These are phyloP conservation scores for Thalassiosira sp. DNA, from an alignment of 352 stramenopile species.

Conservation along the genomic window DNA sequence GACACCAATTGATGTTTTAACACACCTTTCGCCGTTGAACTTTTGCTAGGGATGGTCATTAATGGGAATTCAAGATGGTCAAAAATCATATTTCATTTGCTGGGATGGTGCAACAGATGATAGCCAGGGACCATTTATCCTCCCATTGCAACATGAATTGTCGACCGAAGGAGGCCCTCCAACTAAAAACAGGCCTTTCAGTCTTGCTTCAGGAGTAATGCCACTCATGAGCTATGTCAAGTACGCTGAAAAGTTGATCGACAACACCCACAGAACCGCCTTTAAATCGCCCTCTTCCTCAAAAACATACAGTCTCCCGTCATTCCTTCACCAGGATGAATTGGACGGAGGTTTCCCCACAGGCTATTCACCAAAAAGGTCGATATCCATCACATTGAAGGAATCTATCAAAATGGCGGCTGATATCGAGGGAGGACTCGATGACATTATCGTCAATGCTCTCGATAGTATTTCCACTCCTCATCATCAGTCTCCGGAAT, in stretches of 20 bases:
- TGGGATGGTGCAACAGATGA: conserved; percentile 72
- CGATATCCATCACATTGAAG: conserved; percentile 37
- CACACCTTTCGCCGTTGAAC: not conserved
- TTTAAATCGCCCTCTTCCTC: conserved; percentile 5
- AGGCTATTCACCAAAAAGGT: conserved; percentile 11
- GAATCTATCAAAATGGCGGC: conserved; percentile 49
- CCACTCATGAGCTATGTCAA: conserved; percentile 35
- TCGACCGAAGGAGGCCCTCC: conserved; percentile 6
- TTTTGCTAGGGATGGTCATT: conserved; percentile 71
- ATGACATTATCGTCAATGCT: conserved; percentile 57
- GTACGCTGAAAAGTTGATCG: conserved; percentile 20
- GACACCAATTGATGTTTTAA: conserved; percentile 14
- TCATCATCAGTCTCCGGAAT: conserved; percentile 16
- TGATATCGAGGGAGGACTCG: conserved; percentile 47
- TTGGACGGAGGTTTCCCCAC: conserved; percentile 17
- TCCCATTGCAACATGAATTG: conserved; percentile 31
- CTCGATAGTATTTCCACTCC: conserved; percentile 63
- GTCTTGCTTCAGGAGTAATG: conserved; percentile 36
- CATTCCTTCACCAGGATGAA: conserved; percentile 30
- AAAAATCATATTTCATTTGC: conserved; percentile 67
- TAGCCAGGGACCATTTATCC: conserved; percentile 52
- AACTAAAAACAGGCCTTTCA: too few species aligned
- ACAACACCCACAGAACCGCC: not conserved
- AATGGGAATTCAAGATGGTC: conserved; percentile 35
- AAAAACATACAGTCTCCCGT: conserved; percentile 15